Evolutionary conservation across 2,329 filamentous ascomycete species (phyloP).

Genomic region (Penicillium sp.): DNA sequence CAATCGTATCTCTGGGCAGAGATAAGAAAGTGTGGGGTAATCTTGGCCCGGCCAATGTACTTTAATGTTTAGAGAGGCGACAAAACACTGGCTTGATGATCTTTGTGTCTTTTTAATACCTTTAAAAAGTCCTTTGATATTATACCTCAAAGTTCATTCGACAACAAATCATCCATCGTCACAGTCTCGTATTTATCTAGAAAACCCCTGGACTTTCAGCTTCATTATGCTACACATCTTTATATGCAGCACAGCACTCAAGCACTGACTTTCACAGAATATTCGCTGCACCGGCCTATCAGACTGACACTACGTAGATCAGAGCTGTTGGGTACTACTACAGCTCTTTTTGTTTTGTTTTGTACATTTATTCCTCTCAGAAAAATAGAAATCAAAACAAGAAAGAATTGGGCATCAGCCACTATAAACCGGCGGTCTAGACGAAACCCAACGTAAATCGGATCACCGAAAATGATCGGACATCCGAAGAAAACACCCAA

Average conservation of each 20-base stretch:
- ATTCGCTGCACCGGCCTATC: conserved; percentile 19
- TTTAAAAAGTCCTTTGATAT: neutral
- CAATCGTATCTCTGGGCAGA: neutral
- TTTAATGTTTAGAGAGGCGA: neutral
- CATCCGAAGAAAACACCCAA: neutral
- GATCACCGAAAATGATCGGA: neutral
- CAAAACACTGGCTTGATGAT: neutral
- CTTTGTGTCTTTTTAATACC: neutral
- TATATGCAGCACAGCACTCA: conserved; percentile 46
- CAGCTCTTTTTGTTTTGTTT: neutral
- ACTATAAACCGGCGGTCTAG: neutral
- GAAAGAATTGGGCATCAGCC: neutral
- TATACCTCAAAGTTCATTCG: neutral
- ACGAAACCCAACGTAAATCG: neutral
- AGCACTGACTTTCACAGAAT: conserved; percentile 36
- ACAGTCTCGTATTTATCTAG: conserved; percentile 20
- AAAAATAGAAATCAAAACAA: neutral
- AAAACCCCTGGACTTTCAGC: conserved; percentile 14
- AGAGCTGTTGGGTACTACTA: neutral
- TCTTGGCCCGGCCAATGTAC: neutral
- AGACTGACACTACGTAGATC: neutral
- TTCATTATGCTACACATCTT: no score
- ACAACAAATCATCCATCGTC: neutral
- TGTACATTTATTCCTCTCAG: neutral
- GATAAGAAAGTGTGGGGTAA: conserved; percentile 14